Base-by-base conservation (phyloP, 805 yeast species). In the Cyberlindnera maritima region DNA sequence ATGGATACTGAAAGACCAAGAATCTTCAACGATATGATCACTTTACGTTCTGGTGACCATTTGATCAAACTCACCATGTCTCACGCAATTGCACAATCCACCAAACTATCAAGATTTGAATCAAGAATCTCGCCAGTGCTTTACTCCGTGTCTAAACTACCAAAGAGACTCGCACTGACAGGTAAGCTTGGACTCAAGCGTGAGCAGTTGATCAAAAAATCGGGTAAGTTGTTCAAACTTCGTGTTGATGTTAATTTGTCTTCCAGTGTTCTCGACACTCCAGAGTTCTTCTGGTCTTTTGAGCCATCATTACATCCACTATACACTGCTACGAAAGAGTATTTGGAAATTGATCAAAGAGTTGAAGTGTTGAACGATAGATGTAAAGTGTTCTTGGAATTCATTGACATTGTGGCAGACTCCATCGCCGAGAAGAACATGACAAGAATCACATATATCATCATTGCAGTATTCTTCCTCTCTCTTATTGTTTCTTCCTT, bases 291-390 rank as follows among this genome's bases (percentile, higher is more conserved):
- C 65, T 94, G 99, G 99, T 87, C 91, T 42, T 77, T 76, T 52
- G 99, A 94, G 67, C 99, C 99, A 5, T 91, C 96, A 33, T 75
- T 94, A 54, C 96, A 92, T 63, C 98, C 98, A 3, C 70, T 94
- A 36, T 94, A 94, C 65, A 74, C 75, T 31, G 97, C 97, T 2
- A 83, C 91, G 47, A 70, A 97, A 48, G 97, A 94, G 54, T 94
- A 94, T 59, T 69, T 94, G 47, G 99, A 94, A 66, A 91, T 94
- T 52, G 97, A 92, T 62, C 96, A 88, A 66, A 71, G 99, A 44
- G 97, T 92, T 26, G 91, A 88, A 60, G 97, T 94, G 5, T 73
- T 94, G 41, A 94, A 94, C 59, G 97, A 92, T 63, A 72, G 97
- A 41, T 91, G 98, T 65, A 87, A 86, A 62, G 97, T 94, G 25